These are phyloP conservation scores for Aspergillus bridgeri DNA, from an alignment of 495 filamentous ascomycete genomes.

Conservation along the genomic window DNA sequence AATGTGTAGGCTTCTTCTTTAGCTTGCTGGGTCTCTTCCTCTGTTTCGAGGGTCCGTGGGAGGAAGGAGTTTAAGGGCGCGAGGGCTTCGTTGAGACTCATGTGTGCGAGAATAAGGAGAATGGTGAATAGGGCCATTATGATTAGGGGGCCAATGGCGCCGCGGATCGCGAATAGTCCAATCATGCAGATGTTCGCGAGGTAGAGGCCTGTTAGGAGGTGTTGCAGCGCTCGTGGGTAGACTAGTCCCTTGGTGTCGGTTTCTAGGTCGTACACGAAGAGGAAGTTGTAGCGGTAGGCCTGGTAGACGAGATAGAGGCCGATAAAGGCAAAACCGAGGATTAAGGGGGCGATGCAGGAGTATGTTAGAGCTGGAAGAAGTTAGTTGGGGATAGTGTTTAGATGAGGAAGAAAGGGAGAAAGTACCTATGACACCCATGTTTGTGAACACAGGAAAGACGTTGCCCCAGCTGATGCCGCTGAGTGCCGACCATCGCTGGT, in stretches of 20 bases:
- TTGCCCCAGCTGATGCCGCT: conserved; percentile 73
- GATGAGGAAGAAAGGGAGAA: neutral
- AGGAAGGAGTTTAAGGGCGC: conserved; percentile 72
- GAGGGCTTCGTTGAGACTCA: conserved; percentile 71
- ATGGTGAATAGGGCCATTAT: conserved; percentile 75
- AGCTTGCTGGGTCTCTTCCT: conserved; percentile 39
- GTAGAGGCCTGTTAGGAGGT: conserved; percentile 81
- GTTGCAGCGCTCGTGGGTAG: conserved; percentile 83
- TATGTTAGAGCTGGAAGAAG: conserved; percentile 61
- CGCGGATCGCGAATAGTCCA: conserved; percentile 72
- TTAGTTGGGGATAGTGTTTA: neutral
- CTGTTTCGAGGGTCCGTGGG: conserved; percentile 53
- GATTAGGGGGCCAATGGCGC: conserved; percentile 67
- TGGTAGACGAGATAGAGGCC: conserved; percentile 80
- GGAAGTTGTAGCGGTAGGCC: conserved; percentile 87
- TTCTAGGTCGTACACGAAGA: conserved; percentile 77
- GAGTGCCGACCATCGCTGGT: conserved; percentile 59
- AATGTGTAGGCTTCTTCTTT: conserved; percentile 32
- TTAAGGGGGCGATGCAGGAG: conserved; percentile 78
- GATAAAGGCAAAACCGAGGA: conserved; percentile 77
- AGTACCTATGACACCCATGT: conserved; percentile 75
- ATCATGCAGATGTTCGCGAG: conserved; percentile 81
- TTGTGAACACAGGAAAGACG: conserved; percentile 80
- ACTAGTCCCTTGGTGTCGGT: conserved; percentile 87
- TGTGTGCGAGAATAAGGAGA: conserved; percentile 74